A percentile compares a stretch with the other conserved stretches of the same genome.
phyloP scores from a whole-genome alignment of 345 rosid species.

The Heritiera littoralis region DNA sequence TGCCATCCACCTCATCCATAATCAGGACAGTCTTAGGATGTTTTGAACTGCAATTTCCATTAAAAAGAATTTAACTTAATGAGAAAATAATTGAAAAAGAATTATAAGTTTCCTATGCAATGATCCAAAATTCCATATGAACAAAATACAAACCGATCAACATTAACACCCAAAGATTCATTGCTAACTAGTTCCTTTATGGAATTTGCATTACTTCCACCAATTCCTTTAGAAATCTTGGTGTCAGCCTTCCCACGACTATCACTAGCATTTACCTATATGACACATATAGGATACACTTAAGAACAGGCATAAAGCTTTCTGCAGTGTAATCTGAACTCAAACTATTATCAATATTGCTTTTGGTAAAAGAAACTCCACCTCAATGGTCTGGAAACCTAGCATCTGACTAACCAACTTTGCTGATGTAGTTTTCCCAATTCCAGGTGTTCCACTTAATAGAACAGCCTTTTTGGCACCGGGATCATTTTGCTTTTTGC shows the following conservation, averaged over 20 bases:
- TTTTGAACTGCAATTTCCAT: conserved; percentile 58
- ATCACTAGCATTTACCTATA: conserved; percentile 96
- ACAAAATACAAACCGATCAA: conserved; percentile 53
- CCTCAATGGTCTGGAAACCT: conserved; percentile 95
- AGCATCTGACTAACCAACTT: conserved; percentile 91
- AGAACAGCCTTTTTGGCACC: conserved; percentile 78
- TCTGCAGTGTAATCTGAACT: conserved; percentile 18
- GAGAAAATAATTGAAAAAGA: not conserved
- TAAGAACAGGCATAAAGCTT: not conserved
- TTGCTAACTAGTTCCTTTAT: conserved; percentile 94
- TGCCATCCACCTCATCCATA: conserved; percentile 99
- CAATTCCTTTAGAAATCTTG: conserved; percentile 76
- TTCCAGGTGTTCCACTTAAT: conserved; percentile 93
- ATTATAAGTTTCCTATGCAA: not conserved
- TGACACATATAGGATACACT: not conserved
- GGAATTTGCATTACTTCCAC: conserved; percentile 96
- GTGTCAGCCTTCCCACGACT: conserved; percentile 92
- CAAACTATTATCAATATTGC: conserved; percentile 12
- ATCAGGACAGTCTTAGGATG: conserved; percentile 77
- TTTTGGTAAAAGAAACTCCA: conserved; percentile 23
- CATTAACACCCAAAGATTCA: conserved; percentile 57
- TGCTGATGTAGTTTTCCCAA: conserved; percentile 93
- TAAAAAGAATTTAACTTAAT: not conserved
- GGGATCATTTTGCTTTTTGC: conserved; percentile 74
- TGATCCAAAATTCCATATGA: conserved; percentile 15